Base-by-base conservation (phyloP, 2,329 filamentous ascomycete species). In the Xylaria sp. region DNA sequence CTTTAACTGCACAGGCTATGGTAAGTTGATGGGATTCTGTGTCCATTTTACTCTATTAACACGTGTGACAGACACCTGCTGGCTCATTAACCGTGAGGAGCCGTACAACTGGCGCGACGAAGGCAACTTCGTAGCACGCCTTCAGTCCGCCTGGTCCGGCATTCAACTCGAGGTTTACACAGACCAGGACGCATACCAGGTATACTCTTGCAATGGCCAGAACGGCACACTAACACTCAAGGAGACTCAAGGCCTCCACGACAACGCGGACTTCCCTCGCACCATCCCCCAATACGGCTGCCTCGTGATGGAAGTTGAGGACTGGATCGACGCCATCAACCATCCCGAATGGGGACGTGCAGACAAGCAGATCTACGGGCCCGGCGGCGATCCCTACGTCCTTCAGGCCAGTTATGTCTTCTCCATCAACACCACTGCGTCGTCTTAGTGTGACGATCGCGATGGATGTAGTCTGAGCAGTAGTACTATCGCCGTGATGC, bases 281-380 rank as follows among this genome's bases (percentile, higher is more conserved):
- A 87, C 86, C 8, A 90, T 93, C 30, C 85, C 88, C 64, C 78
- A 94, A 83, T 93, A 94, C 76, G 94, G 93, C 36, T 97, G 95
- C 80, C 77, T 97, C 30, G 95, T 97, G 57, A 87, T 97, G 80
- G 95, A 97, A 82, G 93, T 96, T 13, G 89, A 97, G 84, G 94
- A 96, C 79, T 97, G 90, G 88, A 97, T 97, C 76, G 94, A 97
- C 78, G 94, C 86, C 30, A 96, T 98, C 81, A 97, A 97, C 81
- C 88, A 97, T 74, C 94, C 94, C 0, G 88, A 93, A 80, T 97
- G 95, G 95, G 89, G 89, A 67, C 87, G 94, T 63, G 80, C 84
- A 55, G 76, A 76, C 62, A 89, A 85, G 80, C 88, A 91, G 76
- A 81, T 91, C 67, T 90, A 81, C 73, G 83, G 80, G 34, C 89